A percentile compares a stretch with the other conserved stretches of the same genome.
phyloP scores from a whole-genome alignment of 2,329 filamentous ascomycete genomes.

The Neonectria magnoliae region DNA sequence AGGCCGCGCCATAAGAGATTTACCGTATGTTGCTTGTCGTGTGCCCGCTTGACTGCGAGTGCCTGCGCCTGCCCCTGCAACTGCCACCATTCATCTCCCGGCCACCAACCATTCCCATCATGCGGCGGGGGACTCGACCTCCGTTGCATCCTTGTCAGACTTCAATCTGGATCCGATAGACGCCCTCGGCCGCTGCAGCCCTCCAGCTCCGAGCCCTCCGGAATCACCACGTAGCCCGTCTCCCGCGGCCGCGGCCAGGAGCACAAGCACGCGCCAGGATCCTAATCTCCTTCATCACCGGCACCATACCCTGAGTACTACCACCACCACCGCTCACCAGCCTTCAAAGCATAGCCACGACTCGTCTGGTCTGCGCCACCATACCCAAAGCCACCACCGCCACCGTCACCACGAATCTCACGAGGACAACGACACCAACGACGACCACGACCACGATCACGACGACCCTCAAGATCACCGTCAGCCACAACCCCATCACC shows the following conservation, averaged over 20 bases:
- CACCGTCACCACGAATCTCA: slow-evolving; percentile 29
- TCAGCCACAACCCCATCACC: slow-evolving; percentile 34
- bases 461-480: slow-evolving; percentile 32
- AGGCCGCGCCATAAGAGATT: slow-evolving; percentile 16
- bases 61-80: not conserved
- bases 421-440: slow-evolving; percentile 29
- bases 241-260: slow-evolving; percentile 8
- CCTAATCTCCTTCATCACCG: slow-evolving; percentile 29
- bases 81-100: slow-evolving; percentile 37
- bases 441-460: slow-evolving; percentile 28
- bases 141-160: slow-evolving; percentile 60
- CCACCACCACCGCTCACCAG: not conserved
- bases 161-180: slow-evolving; percentile 69
- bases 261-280: slow-evolving; percentile 21
- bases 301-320: slow-evolving; percentile 1
- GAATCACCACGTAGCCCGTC: slow-evolving; percentile 38
- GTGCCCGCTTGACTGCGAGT: slow-evolving; percentile 17
- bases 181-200: slow-evolving; percentile 40
- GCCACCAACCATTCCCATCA: slow-evolving; percentile 50
- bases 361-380: slow-evolving; percentile 18
- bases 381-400: slow-evolving; percentile 14
- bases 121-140: slow-evolving; percentile 67
- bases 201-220: slow-evolving; percentile 35
- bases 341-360: slow-evolving; percentile 35
- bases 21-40: slow-evolving; percentile 20